phyloP scores from a whole-genome alignment of 2,329 filamentous ascomycete species.

The Beauveria bassiana region DNA sequence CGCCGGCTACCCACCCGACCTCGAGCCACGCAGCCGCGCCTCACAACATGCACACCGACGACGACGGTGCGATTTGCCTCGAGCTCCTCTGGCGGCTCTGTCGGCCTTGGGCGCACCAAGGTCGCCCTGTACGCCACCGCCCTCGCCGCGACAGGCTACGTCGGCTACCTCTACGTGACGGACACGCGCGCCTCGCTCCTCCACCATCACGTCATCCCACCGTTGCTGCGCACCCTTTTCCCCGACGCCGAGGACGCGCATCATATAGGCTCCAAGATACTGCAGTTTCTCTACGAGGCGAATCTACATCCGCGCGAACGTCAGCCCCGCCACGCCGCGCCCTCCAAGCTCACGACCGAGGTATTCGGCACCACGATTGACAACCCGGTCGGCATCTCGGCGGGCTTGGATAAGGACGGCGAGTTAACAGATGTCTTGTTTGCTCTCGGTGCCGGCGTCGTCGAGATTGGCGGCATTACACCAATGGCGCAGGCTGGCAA shows the following conservation, averaged over 20 bases:
- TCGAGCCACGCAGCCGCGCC: neutral
- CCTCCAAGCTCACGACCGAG: slow-evolving; percentile 27
- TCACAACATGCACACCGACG: neutral
- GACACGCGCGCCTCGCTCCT: slow-evolving; percentile 61
- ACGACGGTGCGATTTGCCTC: slow-evolving; percentile 13
- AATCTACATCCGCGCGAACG: slow-evolving; percentile 79
- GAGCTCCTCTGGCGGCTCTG: slow-evolving; percentile 21
- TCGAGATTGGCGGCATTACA: slow-evolving; percentile 89
- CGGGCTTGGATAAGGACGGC: slow-evolving; percentile 89
- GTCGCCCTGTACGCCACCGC: slow-evolving; percentile 33
- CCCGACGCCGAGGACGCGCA: slow-evolving; percentile 90
- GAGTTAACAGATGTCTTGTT: slow-evolving; percentile 82
- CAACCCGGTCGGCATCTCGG: slow-evolving; percentile 92
- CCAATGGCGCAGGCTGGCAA: slow-evolving; percentile 85
- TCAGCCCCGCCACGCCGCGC: slow-evolving; percentile 29
- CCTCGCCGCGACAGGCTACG: slow-evolving; percentile 33
- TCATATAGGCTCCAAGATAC: slow-evolving; percentile 60
- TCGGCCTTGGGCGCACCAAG: slow-evolving; percentile 26
- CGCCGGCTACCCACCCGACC: slow-evolving; percentile 3
- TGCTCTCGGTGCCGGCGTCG: slow-evolving; percentile 73
- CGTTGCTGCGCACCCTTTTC: slow-evolving; percentile 55
- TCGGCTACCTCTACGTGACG: slow-evolving; percentile 61
- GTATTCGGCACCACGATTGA: slow-evolving; percentile 71
- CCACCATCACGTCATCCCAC: slow-evolving; percentile 62
- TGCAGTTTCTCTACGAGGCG: slow-evolving; percentile 67